Evolutionary conservation across 2,329 filamentous ascomycete species (phyloP), one percentile per base, ranked within the genome.

Genomic region (Fusarium torulosum): DNA sequence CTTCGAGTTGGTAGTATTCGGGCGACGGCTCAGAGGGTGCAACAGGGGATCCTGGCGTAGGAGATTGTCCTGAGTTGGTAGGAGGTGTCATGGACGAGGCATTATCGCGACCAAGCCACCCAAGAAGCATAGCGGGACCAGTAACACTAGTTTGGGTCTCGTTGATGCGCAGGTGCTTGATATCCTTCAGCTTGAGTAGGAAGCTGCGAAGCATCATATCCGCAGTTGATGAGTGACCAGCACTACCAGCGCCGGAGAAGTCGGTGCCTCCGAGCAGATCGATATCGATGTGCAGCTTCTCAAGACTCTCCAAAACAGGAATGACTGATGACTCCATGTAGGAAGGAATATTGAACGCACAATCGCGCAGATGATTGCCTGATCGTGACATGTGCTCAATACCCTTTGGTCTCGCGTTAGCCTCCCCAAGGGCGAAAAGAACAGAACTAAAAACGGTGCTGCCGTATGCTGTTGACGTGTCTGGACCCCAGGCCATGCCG

Each of bases 141-240:
- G 55, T 19, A 6, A 54, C 19, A 0, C 58, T 21, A 9, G 31
- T 49, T 17, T 64, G 47, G 1, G 58, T 49, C 19, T 68, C 67
- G 67, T 88, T 89, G 42, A 89, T 71, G 4, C 87, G 81, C 7
- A 90, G 77, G 67, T 86, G 82, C 29, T 79, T 79, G 7, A 90
- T 61, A 19, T 84, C 83, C 46, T 63, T 68, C 33, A 70, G 55
- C 17, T 67, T 53, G n/a, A 53, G 45, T 4, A 77, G 66, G 43
- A 77, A 77, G 3, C 50, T 51, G 41, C 72, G 65, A 7, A 77
- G 53, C 47, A 64, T 52, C n/a, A 31, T 35, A 23, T 75, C 59
- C 3, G 54, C 57, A 14, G 37, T 52, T 7, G 52, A 47, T 0
- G 45, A 38, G 25, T 53, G 41, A 7, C 60, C 53, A n/a, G 52